Percentiles rank a stretch among this genome's conserved stretches.
Conservation (phyloP, 441 rosid species). For the Corymbia calophylla region DNA sequence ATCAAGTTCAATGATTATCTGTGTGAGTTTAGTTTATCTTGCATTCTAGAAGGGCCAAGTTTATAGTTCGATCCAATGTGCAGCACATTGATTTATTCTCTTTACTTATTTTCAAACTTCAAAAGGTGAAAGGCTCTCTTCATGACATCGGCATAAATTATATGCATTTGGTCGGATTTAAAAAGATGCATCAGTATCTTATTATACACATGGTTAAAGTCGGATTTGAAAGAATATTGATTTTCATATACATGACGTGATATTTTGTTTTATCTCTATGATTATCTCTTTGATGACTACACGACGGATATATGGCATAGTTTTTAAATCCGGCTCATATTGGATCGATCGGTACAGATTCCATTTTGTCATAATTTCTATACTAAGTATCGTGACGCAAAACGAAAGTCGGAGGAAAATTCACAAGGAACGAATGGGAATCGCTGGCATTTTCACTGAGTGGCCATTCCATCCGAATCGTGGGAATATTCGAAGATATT, state of each 20-base stretch:
- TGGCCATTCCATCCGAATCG: not conserved
- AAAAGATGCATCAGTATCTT: too few relatives aligned
- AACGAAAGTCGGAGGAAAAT: not conserved
- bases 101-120: not conserved
- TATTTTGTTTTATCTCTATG: not conserved
- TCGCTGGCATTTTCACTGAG: not conserved
- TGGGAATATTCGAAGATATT: not conserved
- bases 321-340: rapidly evolving
- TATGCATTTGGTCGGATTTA: rapidly evolving
- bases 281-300: too few relatives aligned
- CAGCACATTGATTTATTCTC: not conserved
- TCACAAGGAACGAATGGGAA: not conserved
- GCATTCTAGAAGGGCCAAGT: not conserved
- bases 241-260: rapidly evolving
- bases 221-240: not conserved
- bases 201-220: not conserved
- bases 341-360: not conserved
- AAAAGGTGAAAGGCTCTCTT: not conserved
- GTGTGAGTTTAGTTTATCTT: not conserved
- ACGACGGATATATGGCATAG: not conserved
- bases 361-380: not conserved
- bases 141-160: not conserved
- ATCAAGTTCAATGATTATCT: not conserved
- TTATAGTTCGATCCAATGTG: not conserved
- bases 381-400: not conserved